These are phyloP conservation scores for Brasenia schreberi DNA, from an alignment of 164 flowering plant genomes.

Conservation along the genomic window DNA sequence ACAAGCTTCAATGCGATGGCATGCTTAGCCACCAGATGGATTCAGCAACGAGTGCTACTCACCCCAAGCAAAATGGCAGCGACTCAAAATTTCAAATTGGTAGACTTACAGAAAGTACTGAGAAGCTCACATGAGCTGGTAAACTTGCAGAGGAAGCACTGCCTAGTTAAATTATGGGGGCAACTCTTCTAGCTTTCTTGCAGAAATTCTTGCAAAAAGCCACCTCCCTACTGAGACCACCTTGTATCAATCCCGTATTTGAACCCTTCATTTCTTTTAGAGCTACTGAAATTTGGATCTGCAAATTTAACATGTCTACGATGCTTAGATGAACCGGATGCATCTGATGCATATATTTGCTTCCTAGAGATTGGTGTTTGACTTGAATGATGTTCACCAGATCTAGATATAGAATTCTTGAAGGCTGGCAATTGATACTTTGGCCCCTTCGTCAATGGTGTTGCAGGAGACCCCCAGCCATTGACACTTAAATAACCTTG, in stretches of 20 bases:
- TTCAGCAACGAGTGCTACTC: too few relatives aligned
- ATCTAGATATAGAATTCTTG: constrained; percentile 2
- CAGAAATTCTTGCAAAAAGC: background rate
- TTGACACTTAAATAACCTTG: constrained; percentile 8
- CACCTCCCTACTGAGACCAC: background rate
- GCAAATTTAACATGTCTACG: background rate
- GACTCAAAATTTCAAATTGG: too few relatives aligned
- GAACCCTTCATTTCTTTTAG: background rate
- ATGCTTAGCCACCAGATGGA: too few relatives aligned
- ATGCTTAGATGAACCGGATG: background rate
- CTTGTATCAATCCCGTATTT: background rate
- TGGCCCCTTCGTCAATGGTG: constrained; percentile 18
- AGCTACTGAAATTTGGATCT: background rate
- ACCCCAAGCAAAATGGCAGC: too few relatives aligned
- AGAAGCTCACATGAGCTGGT: too few relatives aligned
- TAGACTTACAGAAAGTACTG: too few relatives aligned
- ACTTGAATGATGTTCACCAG: constrained; percentile 17
- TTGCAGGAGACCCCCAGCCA: constrained; percentile 32
- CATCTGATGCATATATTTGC: background rate
- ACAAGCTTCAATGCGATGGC: too few relatives aligned
- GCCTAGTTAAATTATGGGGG: background rate
- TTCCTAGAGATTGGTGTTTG: background rate
- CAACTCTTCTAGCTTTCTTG: background rate
- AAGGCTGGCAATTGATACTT: background rate
- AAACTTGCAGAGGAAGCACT: too few relatives aligned